Percentiles rank a stretch among this genome's conserved stretches.
Evolutionary conservation across 495 filamentous ascomycete genomes (phyloP).

Genomic region (Polyplosphaeria fusca): DNA sequence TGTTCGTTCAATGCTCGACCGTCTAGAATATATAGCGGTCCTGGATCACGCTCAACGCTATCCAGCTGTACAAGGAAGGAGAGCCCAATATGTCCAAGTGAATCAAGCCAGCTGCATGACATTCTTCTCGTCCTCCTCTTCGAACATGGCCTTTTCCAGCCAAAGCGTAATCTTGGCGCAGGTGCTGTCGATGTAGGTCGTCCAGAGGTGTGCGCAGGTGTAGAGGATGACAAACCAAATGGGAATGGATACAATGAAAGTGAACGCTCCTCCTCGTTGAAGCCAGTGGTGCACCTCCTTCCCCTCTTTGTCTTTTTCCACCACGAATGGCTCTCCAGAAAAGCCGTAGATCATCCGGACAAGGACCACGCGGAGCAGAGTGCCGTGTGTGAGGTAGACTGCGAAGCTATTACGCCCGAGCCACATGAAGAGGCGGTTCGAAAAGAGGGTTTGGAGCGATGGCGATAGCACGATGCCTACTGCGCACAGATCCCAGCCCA

Average conservation of each 20-base stretch:
- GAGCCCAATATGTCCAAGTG: no score
- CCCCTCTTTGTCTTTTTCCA: conserved; percentile 50
- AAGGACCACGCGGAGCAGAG: conserved; percentile 59
- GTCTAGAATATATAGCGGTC: no score
- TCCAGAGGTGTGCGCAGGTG: conserved; percentile 59
- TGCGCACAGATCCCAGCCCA: conserved; percentile 57
- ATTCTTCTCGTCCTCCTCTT: conserved; percentile 45
- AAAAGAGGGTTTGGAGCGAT: conserved; percentile 52
- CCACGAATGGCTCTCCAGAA: conserved; percentile 46
- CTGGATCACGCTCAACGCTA: no score
- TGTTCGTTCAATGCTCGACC: not conserved
- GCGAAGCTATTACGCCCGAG: conserved; percentile 66
- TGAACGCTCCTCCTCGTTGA: conserved; percentile 2
- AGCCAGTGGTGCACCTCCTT: conserved; percentile 30
- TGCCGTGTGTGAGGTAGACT: conserved; percentile 65
- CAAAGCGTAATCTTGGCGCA: conserved; percentile 60
- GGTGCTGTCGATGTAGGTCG: conserved; percentile 61
- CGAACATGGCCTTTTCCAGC: conserved; percentile 54
- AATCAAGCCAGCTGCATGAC: conserved; percentile 5
- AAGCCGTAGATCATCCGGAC: conserved; percentile 66
- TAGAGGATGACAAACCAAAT: conserved; percentile 60
- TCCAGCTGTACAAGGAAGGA: not conserved
- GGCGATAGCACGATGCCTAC: conserved; percentile 59
- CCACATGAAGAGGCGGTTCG: conserved; percentile 59
- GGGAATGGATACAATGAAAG: conserved; percentile 49